A percentile compares a stretch with the other conserved stretches of the same genome.
These are phyloP conservation scores for Calocybe gangraenosa DNA, from an alignment of 768 basidiomycete species.

Conservation along the genomic window DNA sequence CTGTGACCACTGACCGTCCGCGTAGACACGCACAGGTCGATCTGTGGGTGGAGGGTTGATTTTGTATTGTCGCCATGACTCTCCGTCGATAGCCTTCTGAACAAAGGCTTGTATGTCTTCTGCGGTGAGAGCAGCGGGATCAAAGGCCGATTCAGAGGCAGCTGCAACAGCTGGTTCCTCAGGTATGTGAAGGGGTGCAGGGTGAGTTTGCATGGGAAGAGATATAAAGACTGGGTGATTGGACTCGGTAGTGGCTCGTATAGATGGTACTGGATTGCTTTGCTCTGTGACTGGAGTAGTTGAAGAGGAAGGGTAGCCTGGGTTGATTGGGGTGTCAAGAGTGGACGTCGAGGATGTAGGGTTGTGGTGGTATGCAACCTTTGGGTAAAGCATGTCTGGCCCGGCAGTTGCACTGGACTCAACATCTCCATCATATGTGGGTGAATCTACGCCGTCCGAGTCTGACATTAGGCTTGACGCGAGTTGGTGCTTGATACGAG, in stretches of 20 bases:
- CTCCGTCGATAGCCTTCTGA: conserved; percentile 69
- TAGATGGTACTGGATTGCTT: conserved; percentile 18
- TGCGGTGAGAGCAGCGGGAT: conserved; percentile 62
- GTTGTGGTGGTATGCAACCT: conserved; percentile 25
- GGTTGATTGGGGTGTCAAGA: conserved; percentile 39
- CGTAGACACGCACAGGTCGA: conserved; percentile 85
- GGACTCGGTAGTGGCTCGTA: conserved; percentile 18
- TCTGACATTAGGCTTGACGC: conserved; percentile 57
- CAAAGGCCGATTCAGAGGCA: conserved; percentile 38
- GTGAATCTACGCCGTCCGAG: conserved; percentile 75
- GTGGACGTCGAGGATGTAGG: conserved; percentile 51
- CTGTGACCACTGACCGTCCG: conserved; percentile 68
- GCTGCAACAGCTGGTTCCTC: conserved; percentile 40
- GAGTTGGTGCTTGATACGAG: conserved; percentile 46
- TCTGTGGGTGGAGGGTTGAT: conserved; percentile 81
- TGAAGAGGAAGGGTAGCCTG: conserved; percentile 20
- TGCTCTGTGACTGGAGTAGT: conserved; percentile 22
- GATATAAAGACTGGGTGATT: conserved; percentile 31
- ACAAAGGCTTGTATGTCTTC: conserved; percentile 84
- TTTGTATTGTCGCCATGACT: conserved; percentile 62
- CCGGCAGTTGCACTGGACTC: conserved; percentile 71
- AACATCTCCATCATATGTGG: conserved; percentile 88
- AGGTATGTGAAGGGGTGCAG: conserved; percentile 24
- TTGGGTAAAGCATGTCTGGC: conserved; percentile 31
- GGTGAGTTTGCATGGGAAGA: conserved; percentile 23